Percentiles rank a stretch among this genome's conserved stretches.
Evolutionary conservation across 148 eudicot genomes (phyloP).

Genomic region (Silene uniflora): DNA sequence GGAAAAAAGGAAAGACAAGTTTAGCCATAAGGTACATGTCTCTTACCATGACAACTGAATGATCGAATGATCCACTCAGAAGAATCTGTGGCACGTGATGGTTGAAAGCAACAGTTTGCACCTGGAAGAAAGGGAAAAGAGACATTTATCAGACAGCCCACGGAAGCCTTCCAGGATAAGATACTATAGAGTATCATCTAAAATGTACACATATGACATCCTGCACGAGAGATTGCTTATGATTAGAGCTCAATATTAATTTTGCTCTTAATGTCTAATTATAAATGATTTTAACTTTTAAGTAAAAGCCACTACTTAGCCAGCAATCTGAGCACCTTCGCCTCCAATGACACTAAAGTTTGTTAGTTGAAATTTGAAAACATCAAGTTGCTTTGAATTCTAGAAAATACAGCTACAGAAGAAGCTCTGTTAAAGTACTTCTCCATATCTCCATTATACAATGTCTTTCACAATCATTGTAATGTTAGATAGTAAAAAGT

Average conservation of each 20-base stretch:
- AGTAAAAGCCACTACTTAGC: background rate
- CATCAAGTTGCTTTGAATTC: background rate
- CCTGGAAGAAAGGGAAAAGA: constrained; percentile 43
- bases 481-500: background rate
- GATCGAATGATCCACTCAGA: constrained; percentile 96
- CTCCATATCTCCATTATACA: background rate
- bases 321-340: background rate
- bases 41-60: constrained; percentile 85
- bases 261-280: background rate
- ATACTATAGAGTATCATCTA: background rate
- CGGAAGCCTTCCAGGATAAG: background rate
- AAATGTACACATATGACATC: background rate
- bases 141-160: background rate
- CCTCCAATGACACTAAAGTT: background rate
- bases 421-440: background rate
- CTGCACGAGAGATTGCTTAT: background rate
- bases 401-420: background rate
- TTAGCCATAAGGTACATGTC: background rate
- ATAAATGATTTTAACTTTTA: background rate
- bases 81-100: constrained; percentile 72
- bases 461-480: background rate
- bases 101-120: constrained; percentile 96
- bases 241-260: background rate
- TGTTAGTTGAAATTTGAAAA: background rate
- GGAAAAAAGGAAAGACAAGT: background rate